Evolutionary conservation across 176 grass and related monocot genomes (phyloP), one percentile per base, ranked within the genome.

Genomic region (Ampelocalamus luodianensis): DNA sequence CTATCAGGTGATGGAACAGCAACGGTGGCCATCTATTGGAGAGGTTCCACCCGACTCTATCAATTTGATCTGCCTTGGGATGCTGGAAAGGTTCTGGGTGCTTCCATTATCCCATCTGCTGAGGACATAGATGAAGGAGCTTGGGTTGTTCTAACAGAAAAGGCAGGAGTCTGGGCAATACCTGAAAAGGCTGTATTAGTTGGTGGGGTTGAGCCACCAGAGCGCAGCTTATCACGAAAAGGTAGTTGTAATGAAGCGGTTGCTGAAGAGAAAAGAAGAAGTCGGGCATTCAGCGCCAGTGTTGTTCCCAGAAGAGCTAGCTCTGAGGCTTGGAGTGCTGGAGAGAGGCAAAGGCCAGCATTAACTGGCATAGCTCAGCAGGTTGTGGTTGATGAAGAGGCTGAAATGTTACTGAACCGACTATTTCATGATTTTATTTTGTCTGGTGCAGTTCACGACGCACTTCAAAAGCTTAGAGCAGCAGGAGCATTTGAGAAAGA

Each of bases 51-150:
- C 14, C 80, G 91, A 82, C 93, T 98, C 56, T 98, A 95, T 90
- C 93, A 98, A 79, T 98, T 98, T 89, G 93, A 98, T 88, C 87
- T 98, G 34, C 96, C 96, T 59, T 93, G 89, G 90, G 96, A 98
- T 85, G 87, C 91, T 79, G 93, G 96, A 82, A 98, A 95, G 88
- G 96, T 95, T 72, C 62, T 98, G 55, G 96, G 95, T 92, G 93
- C 91, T 89, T 98, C 96, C 22, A 70, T 95, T 85, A 85, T 98
- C 23, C 91, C 91, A 54, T 92, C 93, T 82, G 37, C 88, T 39
- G 93, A 87, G 4, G 93, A 95, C 34, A 94, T 74, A 65, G 83
- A 98, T 79, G 93, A 95, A 87, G 96, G 96, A 87, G 91, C 96
- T 68, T 98, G 96, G 96, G 86, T 98, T 83, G 93, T 98, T 74